phyloP scores from a whole-genome alignment of 129 eudicot genomes.

The Saussurea involucrata region DNA sequence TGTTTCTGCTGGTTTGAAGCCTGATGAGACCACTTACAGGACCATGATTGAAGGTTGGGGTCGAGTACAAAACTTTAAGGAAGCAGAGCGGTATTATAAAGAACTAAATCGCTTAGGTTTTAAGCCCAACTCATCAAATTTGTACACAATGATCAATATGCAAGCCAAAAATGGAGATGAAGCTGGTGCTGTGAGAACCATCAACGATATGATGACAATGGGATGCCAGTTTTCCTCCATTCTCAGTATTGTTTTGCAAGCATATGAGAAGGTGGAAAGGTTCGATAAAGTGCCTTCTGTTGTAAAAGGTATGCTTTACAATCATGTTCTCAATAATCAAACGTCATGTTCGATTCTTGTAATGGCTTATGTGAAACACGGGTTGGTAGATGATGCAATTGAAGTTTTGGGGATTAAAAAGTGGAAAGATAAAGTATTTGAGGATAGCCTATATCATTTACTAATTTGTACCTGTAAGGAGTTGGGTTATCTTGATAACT shows the following conservation, averaged over 20 bases:
- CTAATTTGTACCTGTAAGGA: slow-evolving; percentile 91
- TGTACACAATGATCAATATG: slow-evolving; percentile 77
- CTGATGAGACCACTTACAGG: slow-evolving; percentile 87
- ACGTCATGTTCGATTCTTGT: slow-evolving; percentile 82
- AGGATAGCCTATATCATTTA: slow-evolving; percentile 86
- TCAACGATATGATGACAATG: slow-evolving; percentile 61
- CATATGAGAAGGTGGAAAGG: slow-evolving; percentile 65
- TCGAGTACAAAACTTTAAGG: slow-evolving; percentile 48
- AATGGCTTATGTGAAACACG: slow-evolving; percentile 73
- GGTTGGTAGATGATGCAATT: slow-evolving; percentile 57
- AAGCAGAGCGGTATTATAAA: slow-evolving; percentile 57
- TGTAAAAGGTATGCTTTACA: slow-evolving; percentile 53
- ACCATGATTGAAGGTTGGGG: slow-evolving; percentile 99
- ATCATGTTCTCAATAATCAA: slow-evolving; percentile 60
- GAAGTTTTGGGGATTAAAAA: slow-evolving; percentile 53
- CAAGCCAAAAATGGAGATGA: slow-evolving; percentile 71
- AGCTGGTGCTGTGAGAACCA: slow-evolving; percentile 50
- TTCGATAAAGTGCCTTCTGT: slow-evolving; percentile 55
- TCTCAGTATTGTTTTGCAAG: slow-evolving; percentile 68
- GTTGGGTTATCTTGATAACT: slow-evolving; percentile 54
- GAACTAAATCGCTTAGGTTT: slow-evolving; percentile 50
- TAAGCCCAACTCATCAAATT: slow-evolving; percentile 70
- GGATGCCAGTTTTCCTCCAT: slow-evolving; percentile 81
- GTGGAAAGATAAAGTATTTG: slow-evolving; percentile 76
- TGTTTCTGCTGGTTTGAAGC: slow-evolving; percentile 47